Conservation (phyloP, 1,284 basidiomycete species). For the Taiwanofungus camphoratus region DNA sequence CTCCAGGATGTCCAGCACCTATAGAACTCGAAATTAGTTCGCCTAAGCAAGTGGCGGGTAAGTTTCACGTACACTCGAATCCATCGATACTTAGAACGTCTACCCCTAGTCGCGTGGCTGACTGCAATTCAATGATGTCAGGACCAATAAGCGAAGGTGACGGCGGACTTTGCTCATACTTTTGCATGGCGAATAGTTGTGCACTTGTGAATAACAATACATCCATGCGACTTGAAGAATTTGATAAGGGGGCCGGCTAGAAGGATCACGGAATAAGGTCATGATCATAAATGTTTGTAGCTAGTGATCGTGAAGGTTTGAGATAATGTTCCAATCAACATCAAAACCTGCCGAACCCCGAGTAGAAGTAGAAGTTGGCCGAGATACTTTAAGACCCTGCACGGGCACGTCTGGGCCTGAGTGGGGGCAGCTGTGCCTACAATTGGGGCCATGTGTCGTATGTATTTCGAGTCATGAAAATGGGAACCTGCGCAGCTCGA, state of each 20-base stretch:
- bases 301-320: too few species aligned
- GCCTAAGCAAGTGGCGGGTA: slow-evolving; percentile 2
- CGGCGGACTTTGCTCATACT: slow-evolving; percentile 30
- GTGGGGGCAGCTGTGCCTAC: too few species aligned
- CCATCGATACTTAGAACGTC: slow-evolving; percentile 87
- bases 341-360: too few species aligned
- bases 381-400: too few species aligned
- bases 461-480: not conserved
- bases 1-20: slow-evolving; percentile 93
- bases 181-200: slow-evolving; percentile 85
- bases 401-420: too few species aligned
- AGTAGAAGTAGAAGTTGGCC: too few species aligned
- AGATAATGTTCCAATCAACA: too few species aligned
- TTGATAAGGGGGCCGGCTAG: slow-evolving; percentile 75
- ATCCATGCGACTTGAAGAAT: slow-evolving; percentile 73
- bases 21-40: slow-evolving; percentile 7
- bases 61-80: slow-evolving; percentile 74
- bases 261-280: not conserved
- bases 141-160: not conserved
- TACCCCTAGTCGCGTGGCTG: slow-evolving; percentile 74
- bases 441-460: too few species aligned
- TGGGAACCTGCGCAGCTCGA: too few species aligned
- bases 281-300: not conserved
- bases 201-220: slow-evolving; percentile 88
- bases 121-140: slow-evolving; percentile 32